Percentiles rank a stretch among this genome's conserved stretches.
Evolutionary conservation across 129 eudicot species (phyloP).

Genomic region (Smallanthus sonchifolius): DNA sequence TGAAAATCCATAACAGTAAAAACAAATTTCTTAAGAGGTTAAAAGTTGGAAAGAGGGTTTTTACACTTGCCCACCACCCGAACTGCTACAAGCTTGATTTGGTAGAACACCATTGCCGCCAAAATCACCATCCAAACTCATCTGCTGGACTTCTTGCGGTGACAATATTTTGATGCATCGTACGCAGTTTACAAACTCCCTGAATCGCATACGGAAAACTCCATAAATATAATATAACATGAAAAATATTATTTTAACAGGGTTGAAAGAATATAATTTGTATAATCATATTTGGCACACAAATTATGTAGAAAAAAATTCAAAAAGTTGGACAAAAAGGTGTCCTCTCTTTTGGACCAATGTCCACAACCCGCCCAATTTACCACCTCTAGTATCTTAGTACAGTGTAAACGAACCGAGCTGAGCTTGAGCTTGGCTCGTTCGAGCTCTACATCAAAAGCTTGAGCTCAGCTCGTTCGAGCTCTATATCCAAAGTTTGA

Average conservation of each 20-base stretch:
- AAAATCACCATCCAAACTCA: constrained; percentile 95
- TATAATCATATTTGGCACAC: neutral
- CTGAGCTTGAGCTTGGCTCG: too few relatives aligned
- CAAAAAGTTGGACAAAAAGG: too few relatives aligned
- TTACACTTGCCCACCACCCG: constrained; percentile 73
- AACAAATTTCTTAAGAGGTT: constrained; percentile 21
- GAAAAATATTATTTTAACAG: neutral
- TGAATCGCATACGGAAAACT: constrained; percentile 17
- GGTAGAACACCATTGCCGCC: constrained; percentile 55
- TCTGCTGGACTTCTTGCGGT: constrained; percentile 87
- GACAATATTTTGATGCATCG: constrained; percentile 86
- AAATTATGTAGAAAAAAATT: neutral
- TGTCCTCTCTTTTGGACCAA: neutral
- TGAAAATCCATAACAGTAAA: neutral
- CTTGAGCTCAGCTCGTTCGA: neutral
- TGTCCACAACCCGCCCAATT: neutral
- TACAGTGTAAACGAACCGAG: too few relatives aligned
- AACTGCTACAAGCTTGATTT: constrained; percentile 91
- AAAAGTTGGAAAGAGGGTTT: constrained; percentile 15
- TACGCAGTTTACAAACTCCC: constrained; percentile 88
- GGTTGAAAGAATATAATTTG: neutral
- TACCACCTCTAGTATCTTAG: neutral
- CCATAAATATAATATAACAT: neutral
- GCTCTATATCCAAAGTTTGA: too few relatives aligned
- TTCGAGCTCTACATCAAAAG: too few relatives aligned